Percentiles rank a stretch among this genome's conserved stretches.
Evolutionary conservation across 2,329 filamentous ascomycete species (phyloP).

Genomic region (Xylariaceae sp.): DNA sequence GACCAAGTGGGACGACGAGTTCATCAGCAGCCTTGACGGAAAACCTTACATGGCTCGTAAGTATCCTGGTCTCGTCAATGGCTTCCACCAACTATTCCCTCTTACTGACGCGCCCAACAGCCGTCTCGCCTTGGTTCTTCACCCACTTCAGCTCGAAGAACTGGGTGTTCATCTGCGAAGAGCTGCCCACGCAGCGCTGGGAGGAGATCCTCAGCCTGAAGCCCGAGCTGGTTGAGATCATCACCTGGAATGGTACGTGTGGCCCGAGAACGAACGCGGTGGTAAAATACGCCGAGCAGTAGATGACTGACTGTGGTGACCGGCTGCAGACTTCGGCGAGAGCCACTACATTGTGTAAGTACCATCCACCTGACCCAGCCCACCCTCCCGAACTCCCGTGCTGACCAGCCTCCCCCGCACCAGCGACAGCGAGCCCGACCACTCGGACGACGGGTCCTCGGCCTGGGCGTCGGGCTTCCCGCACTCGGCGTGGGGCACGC

Average conservation of each 20-base stretch:
- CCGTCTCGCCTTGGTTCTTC: conserved; percentile 9
- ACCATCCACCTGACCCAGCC: too few species aligned
- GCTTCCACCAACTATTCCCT: background rate
- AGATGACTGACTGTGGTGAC: background rate
- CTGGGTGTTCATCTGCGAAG: conserved; percentile 9
- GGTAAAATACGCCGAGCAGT: background rate
- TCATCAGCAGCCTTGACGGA: conserved; percentile 5
- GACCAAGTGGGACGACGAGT: conserved; percentile 7
- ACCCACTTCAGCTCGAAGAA: conserved; percentile 9
- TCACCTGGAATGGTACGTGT: conserved; percentile 8
- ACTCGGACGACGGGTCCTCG: conserved; percentile 7
- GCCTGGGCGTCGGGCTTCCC: conserved; percentile 8
- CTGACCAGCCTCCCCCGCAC: background rate
- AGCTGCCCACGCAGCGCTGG: conserved; percentile 6
- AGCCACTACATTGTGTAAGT: too few species aligned
- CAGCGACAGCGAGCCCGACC: conserved; percentile 6
- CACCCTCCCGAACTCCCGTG: too few species aligned
- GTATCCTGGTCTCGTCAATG: background rate
- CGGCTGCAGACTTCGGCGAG: too few species aligned
- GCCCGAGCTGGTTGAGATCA: conserved; percentile 6
- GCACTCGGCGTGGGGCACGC: conserved; percentile 4
- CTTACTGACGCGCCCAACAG: background rate
- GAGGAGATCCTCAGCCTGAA: conserved; percentile 6
- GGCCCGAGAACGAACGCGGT: conserved; percentile 3
- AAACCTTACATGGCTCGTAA: conserved; percentile 9